phyloP scores from a whole-genome alignment of 495 filamentous ascomycete genomes.

The Viridothelium virens region DNA sequence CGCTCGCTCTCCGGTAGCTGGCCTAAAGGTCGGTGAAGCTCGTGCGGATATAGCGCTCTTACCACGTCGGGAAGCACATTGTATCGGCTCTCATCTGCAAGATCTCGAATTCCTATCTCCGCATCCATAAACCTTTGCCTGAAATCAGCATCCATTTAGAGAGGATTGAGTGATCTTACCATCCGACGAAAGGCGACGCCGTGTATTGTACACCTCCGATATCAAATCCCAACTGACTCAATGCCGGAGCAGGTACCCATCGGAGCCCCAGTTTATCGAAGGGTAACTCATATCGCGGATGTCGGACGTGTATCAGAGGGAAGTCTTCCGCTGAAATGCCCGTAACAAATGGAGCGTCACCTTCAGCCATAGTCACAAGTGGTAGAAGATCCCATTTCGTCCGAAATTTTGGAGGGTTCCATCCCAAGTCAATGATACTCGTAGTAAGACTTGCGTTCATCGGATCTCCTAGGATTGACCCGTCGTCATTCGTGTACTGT shows the following conservation, averaged over 20 bases:
- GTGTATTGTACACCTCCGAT: slow-evolving; percentile 33
- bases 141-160: neutral
- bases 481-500: slow-evolving; percentile 16
- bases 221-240: slow-evolving; percentile 30
- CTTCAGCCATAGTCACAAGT: slow-evolving; percentile 31
- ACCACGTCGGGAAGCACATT: slow-evolving; percentile 3
- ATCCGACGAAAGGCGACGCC: slow-evolving; percentile 31
- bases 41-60: neutral
- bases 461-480: slow-evolving; percentile 29
- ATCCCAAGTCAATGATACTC: slow-evolving; percentile 27
- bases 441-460: slow-evolving; percentile 23
- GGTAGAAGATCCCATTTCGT: slow-evolving; percentile 31
- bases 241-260: slow-evolving; percentile 27
- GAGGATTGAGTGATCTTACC: neutral
- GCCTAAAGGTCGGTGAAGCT: slow-evolving; percentile 17
- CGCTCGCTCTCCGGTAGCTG: slow-evolving; percentile 30
- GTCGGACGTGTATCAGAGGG: slow-evolving; percentile 23
- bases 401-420: slow-evolving; percentile 24
- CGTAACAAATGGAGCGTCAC: slow-evolving; percentile 22
- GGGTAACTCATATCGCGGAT: slow-evolving; percentile 22
- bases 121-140: slow-evolving; percentile 18
- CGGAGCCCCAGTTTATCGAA: slow-evolving; percentile 27
- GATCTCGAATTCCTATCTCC: slow-evolving; percentile 15
- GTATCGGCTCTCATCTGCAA: slow-evolving; percentile 13
- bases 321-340: slow-evolving; percentile 21